Evolutionary conservation across 345 rosid species (phyloP).

Genomic region (Rubroshorea leprosula): DNA sequence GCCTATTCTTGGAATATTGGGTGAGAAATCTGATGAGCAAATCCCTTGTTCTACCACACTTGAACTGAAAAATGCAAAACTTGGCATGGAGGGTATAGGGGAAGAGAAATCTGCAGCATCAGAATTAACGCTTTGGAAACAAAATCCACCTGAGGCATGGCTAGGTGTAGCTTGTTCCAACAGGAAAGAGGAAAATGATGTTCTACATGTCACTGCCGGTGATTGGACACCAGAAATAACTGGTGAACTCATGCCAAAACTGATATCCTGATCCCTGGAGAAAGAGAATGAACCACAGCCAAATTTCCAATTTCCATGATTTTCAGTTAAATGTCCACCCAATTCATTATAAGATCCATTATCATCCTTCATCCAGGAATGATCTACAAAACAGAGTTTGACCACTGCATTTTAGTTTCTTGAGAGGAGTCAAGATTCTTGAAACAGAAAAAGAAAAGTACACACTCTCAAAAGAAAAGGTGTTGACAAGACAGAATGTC

Average conservation of each 20-base stretch:
- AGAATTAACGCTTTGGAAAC: slow-evolving; percentile 31
- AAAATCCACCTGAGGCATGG: slow-evolving; percentile 33
- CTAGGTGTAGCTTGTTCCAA: slow-evolving; percentile 37
- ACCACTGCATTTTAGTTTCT: neutral
- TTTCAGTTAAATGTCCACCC: slow-evolving; percentile 13
- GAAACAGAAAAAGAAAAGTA: slow-evolving; percentile 2
- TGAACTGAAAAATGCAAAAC: slow-evolving; percentile 55
- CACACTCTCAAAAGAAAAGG: neutral
- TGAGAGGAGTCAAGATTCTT: neutral
- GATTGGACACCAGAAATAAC: slow-evolving; percentile 29
- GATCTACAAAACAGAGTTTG: slow-evolving; percentile 27
- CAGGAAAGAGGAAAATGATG: slow-evolving; percentile 44
- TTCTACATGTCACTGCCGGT: slow-evolving; percentile 35
- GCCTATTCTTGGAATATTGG: slow-evolving; percentile 9
- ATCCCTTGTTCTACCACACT: slow-evolving; percentile 20
- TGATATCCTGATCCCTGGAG: slow-evolving; percentile 51
- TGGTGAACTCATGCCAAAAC: slow-evolving; percentile 45
- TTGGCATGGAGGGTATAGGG: slow-evolving; percentile 44
- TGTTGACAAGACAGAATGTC: neutral
- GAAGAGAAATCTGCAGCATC: slow-evolving; percentile 30
- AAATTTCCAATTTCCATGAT: slow-evolving; percentile 29
- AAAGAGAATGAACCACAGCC: slow-evolving; percentile 34
- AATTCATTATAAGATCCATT: slow-evolving; percentile 14
- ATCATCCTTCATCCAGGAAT: slow-evolving; percentile 46
- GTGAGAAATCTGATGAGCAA: slow-evolving; percentile 17